phyloP scores from a whole-genome alignment of 768 basidiomycete genomes.

The Pleurotus giganteus region DNA sequence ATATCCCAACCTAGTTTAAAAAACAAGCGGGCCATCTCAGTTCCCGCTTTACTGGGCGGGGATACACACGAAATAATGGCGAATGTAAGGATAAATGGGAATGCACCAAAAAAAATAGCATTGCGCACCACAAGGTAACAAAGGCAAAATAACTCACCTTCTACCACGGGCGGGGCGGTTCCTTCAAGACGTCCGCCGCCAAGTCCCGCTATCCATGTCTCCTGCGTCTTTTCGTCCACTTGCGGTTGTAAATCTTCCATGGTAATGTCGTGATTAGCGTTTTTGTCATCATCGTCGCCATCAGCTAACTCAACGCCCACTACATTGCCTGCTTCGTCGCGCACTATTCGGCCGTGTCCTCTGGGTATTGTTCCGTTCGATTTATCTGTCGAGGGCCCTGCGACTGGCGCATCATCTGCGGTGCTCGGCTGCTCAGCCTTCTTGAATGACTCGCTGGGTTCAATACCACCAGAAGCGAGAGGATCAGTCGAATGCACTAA shows the following conservation, averaged over 20 bases:
- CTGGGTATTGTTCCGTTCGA: slow-evolving; percentile 38
- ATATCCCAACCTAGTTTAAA: not conserved
- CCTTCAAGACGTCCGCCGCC: slow-evolving; percentile 21
- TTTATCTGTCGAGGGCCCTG: slow-evolving; percentile 14
- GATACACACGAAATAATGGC: not conserved
- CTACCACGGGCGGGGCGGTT: slow-evolving; percentile 28
- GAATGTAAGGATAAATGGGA: not conserved
- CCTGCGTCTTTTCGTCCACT: slow-evolving; percentile 28
- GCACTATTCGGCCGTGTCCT: slow-evolving; percentile 78
- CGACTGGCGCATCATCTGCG: slow-evolving; percentile 7
- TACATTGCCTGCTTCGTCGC: slow-evolving; percentile 77
- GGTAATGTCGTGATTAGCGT: slow-evolving; percentile 25
- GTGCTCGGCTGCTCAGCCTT: slow-evolving; percentile 14
- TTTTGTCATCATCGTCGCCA: slow-evolving; percentile 37
- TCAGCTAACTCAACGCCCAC: slow-evolving; percentile 65
- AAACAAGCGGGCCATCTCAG: not conserved
- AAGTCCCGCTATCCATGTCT: slow-evolving; percentile 39
- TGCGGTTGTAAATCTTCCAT: slow-evolving; percentile 42
- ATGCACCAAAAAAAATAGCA: slow-evolving; percentile 10
- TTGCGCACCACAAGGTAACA: slow-evolving; percentile 11
- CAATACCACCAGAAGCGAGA: slow-evolving; percentile 64
- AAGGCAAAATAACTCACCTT: slow-evolving; percentile 28
- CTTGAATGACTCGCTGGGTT: slow-evolving; percentile 31
- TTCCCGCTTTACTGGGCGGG: not conserved
- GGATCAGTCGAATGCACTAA: slow-evolving; percentile 69